Evolutionary conservation across 139 green algal genomes (phyloP), one percentile per base, ranked within the genome.

Genomic region (Coccomyxa sp.): DNA sequence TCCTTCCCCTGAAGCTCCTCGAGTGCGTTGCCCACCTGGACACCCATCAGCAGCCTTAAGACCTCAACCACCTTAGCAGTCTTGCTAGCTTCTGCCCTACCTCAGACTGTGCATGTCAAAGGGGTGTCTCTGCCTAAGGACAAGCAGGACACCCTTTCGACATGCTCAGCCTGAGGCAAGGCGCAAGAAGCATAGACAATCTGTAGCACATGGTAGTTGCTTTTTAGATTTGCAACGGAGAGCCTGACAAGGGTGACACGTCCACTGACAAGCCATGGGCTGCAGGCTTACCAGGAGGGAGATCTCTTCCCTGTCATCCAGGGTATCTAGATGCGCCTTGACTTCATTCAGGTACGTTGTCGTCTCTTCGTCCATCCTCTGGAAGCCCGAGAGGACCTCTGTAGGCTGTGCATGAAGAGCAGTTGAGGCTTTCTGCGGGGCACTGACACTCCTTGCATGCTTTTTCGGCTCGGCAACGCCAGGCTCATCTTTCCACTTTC

Each of bases 11-110:
- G 55, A n/a, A 71, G 70, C 79, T 95, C 92, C 64, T 90, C 89
- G 38, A 96, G 68, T 1, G 88, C 90, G 39, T 94, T 94, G 14
- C 79, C 82, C 16, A 89, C 82, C 24, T 64, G 27, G 18, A 64
- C 50, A 64, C 22, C n/a, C n/a, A n/a, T n/a, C n/a, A n/a, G n/a
- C n/a, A n/a, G n/a, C n/a, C n/a, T n/a, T n/a, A n/a, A n/a, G n/a
- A n/a, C n/a, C n/a, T n/a, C n/a, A n/a, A n/a, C n/a, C n/a, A n/a
- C n/a, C n/a, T 58, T 16, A 29, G 44, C 44, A 58, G 44, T 16
- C 14, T 16, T 16, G 44, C 12, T 16, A 58, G 44, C 44, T 12
- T 16, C 44, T 58, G 44, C 44, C 12, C 44, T 16, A 58, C 44
- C 44, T 58, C 14, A 12, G 44, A 58, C 44, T n/a, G n/a, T n/a